Conservation (phyloP, 2,329 filamentous ascomycete species). For the Pezicula radicicola region DNA sequence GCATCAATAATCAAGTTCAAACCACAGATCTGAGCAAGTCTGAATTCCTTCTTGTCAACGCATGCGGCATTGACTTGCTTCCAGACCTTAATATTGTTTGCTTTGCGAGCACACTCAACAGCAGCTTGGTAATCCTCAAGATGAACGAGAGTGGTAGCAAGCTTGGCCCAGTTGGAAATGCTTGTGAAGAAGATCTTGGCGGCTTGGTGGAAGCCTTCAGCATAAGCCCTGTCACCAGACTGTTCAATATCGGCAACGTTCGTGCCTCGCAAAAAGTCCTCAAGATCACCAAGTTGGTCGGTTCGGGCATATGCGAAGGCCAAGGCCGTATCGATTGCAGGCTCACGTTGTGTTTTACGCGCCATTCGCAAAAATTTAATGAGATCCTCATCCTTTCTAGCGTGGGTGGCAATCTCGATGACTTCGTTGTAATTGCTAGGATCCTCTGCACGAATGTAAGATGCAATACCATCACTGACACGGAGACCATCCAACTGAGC, state of each 20-base stretch:
- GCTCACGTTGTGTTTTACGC: conserved; percentile 92
- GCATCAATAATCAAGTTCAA: conserved; percentile 97
- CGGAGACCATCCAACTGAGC: conserved; percentile 95
- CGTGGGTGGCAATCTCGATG: conserved; percentile 91
- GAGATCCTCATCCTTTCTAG: conserved; percentile 96
- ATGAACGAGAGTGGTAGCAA: conserved; percentile 96
- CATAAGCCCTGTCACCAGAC: conserved; percentile 96
- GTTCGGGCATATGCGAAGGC: conserved; percentile 92
- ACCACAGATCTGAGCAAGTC: conserved; percentile 96
- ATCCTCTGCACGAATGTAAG: conserved; percentile 93
- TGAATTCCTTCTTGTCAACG: conserved; percentile 97
- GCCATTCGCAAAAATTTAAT: conserved; percentile 97
- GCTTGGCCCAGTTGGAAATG: conserved; percentile 99
- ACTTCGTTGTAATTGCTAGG: conserved; percentile 93
- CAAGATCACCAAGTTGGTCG: conserved; percentile 86
- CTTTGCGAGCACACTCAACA: conserved; percentile 95
- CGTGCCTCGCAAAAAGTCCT: conserved; percentile 89
- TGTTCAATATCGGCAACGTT: conserved; percentile 97
- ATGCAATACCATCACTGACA: conserved; percentile 88
- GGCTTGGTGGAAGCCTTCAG: conserved; percentile 89
- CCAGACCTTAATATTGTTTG: conserved; percentile 99
- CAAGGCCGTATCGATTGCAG: conserved; percentile 87
- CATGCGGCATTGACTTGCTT: conserved; percentile 97
- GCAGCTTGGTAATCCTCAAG: conserved; percentile 95
- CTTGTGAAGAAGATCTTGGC: conserved; percentile 98